Conservation (phyloP, 441 rosid species). For the Capsella rubella region DNA sequence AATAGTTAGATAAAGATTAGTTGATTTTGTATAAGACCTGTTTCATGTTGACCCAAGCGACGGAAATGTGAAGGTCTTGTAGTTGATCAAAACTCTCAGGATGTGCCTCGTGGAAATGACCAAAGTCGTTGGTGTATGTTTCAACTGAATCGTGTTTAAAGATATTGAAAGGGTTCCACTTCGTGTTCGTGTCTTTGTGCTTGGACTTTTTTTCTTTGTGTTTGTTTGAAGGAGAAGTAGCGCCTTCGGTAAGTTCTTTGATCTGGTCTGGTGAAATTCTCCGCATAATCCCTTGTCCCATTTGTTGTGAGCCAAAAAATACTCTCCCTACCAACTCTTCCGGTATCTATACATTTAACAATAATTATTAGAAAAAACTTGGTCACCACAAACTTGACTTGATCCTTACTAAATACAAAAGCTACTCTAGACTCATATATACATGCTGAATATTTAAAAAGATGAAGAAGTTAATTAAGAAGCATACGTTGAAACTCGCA, state of each 20-base stretch:
- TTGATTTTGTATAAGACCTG: conserved; percentile 41
- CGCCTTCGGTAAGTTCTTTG: conserved; percentile 42
- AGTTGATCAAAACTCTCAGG: conserved; percentile 56
- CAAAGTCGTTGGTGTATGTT: conserved; percentile 55
- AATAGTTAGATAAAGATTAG: neutral
- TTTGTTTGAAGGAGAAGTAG: conserved; percentile 42
- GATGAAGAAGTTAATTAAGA: neutral
- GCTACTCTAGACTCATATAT: neutral
- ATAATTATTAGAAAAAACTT: neutral
- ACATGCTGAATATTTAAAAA: neutral
- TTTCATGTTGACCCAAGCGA: conserved; percentile 43
- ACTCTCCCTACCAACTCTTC: conserved; percentile 49
- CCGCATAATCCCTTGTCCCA: conserved; percentile 44
- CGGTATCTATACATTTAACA: conserved; percentile 44
- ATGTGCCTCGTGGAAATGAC: conserved; percentile 53
- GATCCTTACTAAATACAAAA: neutral
- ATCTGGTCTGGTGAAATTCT: conserved; percentile 49
- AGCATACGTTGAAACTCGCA: conserved; percentile 56
- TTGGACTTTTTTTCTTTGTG: conserved; percentile 14
- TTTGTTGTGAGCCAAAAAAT: conserved; percentile 39
- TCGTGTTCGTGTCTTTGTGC: neutral
- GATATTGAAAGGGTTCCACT: conserved; percentile 48
- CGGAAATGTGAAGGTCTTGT: conserved; percentile 45
- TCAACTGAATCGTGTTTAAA: conserved; percentile 15
- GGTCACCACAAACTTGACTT: neutral